Evolutionary conservation across 2,329 filamentous ascomycete genomes (phyloP).

Genomic region (Pseudogymnoascus sp.): DNA sequence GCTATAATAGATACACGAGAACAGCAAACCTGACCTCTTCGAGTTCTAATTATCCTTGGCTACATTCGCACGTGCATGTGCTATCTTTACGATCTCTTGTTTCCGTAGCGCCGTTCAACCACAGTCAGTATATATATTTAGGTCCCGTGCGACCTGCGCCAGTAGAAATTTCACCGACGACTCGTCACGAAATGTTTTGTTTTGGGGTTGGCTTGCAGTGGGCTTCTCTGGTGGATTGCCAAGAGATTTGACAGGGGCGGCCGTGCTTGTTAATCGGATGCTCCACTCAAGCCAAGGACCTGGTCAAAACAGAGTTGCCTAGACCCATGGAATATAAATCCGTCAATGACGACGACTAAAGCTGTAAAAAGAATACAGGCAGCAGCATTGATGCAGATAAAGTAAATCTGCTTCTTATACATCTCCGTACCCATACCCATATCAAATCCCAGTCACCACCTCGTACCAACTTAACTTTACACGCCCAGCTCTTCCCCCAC

Average conservation of each 20-base stretch:
- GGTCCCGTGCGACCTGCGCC: no score
- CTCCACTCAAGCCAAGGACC: neutral
- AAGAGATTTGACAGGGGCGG: neutral
- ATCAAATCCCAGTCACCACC: neutral
- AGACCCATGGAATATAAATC: neutral
- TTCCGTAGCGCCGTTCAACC: neutral
- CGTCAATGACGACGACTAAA: neutral
- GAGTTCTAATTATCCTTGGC: neutral
- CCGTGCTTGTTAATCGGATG: neutral
- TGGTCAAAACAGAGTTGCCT: neutral
- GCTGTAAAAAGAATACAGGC: neutral
- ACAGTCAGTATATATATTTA: no score
- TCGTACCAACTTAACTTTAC: no score
- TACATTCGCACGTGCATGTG: neutral
- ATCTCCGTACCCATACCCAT: neutral
- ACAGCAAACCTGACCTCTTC: neutral
- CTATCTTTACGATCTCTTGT: neutral
- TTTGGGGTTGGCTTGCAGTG: neutral
- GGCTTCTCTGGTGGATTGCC: neutral
- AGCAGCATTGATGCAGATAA: neutral
- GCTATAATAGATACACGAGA: conserved; percentile 3
- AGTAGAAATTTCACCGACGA: neutral
- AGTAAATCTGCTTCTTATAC: no score
- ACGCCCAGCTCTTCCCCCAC: neutral
- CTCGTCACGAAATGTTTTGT: neutral